These are phyloP conservation scores for Podaxis carcinomalis DNA, from an alignment of 768 basidiomycete species.

Conservation along the genomic window DNA sequence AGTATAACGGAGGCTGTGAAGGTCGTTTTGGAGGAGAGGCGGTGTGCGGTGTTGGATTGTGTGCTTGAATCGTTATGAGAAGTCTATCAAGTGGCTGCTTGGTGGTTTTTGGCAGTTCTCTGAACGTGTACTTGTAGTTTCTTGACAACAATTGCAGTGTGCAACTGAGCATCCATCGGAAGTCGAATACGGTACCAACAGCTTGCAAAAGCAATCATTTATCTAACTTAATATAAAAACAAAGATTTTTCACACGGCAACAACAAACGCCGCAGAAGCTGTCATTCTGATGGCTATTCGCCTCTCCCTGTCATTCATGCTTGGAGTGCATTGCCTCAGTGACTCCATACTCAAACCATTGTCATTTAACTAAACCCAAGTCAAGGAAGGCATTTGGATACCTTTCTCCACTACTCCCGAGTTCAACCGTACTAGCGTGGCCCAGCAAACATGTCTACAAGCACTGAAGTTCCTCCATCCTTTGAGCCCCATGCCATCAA, in stretches of 20 bases:
- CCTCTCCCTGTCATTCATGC: too few species aligned
- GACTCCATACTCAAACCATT: too few species aligned
- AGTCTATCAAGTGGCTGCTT: neutral
- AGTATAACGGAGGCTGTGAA: slow-evolving; percentile 46
- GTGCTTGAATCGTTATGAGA: slow-evolving; percentile 30
- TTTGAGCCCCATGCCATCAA: slow-evolving; percentile 23
- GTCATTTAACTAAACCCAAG: too few species aligned
- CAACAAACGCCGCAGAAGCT: too few species aligned
- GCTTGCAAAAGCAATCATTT: too few species aligned
- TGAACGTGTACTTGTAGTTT: too few species aligned
- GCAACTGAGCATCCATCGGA: too few species aligned
- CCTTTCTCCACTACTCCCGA: neutral
- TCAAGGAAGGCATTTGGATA: neutral
- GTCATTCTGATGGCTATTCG: too few species aligned
- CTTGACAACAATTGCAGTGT: too few species aligned
- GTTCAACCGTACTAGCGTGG: neutral
- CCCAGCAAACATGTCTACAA: neutral
- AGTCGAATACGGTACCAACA: neutral
- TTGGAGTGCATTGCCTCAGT: too few species aligned
- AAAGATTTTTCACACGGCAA: too few species aligned
- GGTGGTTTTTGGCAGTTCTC: neutral
- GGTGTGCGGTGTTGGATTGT: slow-evolving; percentile 67
- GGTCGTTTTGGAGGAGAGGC: slow-evolving; percentile 50
- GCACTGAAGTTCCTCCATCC: slow-evolving; percentile 7
- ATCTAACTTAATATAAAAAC: too few species aligned